Percentiles rank a stretch among this genome's conserved stretches.
phyloP scores from a whole-genome alignment of 2,329 filamentous ascomycete species.

The Hypoxylon sp. region DNA sequence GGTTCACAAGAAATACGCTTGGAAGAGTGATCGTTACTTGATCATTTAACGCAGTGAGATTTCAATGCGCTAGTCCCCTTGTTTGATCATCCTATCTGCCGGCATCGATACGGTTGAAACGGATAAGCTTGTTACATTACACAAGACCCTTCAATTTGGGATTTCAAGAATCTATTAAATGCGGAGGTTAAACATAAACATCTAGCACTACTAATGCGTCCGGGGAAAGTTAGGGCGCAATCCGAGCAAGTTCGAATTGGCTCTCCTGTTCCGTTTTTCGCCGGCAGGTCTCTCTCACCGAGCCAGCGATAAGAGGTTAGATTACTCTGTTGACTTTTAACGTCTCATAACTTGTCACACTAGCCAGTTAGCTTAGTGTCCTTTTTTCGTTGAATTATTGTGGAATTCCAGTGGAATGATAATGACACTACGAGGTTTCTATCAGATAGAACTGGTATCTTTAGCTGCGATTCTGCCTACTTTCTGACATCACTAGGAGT shows the following conservation, averaged over 20 bases:
- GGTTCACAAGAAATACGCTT: slow-evolving; percentile 8
- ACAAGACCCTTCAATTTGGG: slow-evolving; percentile 19
- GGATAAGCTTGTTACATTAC: slow-evolving; percentile 24
- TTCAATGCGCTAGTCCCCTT: slow-evolving; percentile 5
- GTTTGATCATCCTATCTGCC: slow-evolving; percentile 24
- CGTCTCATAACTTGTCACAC: slow-evolving; percentile 9
- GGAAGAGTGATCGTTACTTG: not conserved
- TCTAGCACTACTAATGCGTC: slow-evolving; percentile 7
- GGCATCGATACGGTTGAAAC: slow-evolving; percentile 25
- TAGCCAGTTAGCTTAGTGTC: not conserved
- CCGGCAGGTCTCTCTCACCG: not conserved
- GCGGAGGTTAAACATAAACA: slow-evolving; percentile 4
- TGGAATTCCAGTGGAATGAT: not conserved
- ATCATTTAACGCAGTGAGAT: slow-evolving; percentile 3
- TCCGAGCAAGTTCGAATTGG: slow-evolving; percentile 6
- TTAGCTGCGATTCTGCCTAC: not conserved
- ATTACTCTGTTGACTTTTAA: not conserved
- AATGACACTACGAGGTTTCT: not conserved
- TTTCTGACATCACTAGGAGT: slow-evolving; percentile 26
- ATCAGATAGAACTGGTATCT: not conserved
- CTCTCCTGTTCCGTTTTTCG: slow-evolving; percentile 6
- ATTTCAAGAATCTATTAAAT: slow-evolving; percentile 13
- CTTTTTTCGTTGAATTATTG: not conserved
- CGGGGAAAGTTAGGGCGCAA: slow-evolving; percentile 10
- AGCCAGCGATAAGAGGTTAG: not conserved